Evolutionary conservation across 345 rosid genomes (phyloP).

Genomic region (Psidium guajava): DNA sequence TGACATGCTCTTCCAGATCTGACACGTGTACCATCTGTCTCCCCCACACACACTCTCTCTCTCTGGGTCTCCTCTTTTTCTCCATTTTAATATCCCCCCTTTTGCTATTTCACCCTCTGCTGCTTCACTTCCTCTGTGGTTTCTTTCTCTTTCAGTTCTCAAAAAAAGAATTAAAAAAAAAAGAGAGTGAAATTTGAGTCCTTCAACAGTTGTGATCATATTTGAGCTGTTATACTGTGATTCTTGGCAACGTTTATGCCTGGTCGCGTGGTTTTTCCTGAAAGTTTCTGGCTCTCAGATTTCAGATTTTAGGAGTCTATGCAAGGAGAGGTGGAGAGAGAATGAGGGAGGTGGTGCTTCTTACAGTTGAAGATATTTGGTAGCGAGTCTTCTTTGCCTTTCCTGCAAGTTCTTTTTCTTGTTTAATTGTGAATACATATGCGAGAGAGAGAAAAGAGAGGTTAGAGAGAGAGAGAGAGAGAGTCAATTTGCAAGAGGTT

Average conservation of each 20-base stretch:
- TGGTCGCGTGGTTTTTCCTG: neutral
- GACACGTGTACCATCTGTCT: constrained; percentile 28
- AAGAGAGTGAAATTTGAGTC: neutral
- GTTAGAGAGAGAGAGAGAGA: neutral
- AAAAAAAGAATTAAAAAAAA: neutral
- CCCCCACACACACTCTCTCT: neutral
- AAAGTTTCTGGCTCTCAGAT: neutral
- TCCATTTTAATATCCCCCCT: neutral
- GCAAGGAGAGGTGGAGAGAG: neutral
- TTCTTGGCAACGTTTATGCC: neutral
- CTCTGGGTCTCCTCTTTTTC: neutral
- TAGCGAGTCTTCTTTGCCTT: constrained; percentile 1
- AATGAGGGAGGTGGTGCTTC: neutral
- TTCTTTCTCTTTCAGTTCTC: neutral
- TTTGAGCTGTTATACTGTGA: constrained; percentile 4
- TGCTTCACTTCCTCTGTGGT: neutral
- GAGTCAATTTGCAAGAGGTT: constrained; percentile 20
- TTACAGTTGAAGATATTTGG: constrained; percentile 13
- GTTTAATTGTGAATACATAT: constrained; percentile 9
- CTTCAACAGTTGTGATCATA: neutral
- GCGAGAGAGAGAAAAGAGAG: constrained; percentile 4
- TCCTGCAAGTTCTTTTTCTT: neutral
- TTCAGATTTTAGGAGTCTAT: constrained; percentile 1
- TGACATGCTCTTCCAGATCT: constrained; percentile 22
- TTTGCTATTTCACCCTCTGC: neutral